Evolutionary conservation across 371 early-diverging fungal species (phyloP).

Genomic region (Rhizopus stolonifer): DNA sequence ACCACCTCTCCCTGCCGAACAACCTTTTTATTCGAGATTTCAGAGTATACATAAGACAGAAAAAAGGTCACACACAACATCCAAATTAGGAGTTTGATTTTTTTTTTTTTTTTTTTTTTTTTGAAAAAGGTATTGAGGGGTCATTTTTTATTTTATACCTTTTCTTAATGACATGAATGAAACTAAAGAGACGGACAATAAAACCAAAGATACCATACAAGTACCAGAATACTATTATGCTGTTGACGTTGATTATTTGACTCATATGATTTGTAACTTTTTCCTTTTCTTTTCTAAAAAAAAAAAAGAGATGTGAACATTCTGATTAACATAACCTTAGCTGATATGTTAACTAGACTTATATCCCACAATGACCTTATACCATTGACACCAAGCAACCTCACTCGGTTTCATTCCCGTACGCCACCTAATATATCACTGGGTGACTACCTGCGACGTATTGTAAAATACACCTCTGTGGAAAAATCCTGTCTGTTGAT

Average conservation of each 20-base stretch:
- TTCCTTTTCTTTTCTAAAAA: not conserved
- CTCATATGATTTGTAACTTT: conserved; percentile 71
- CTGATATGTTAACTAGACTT: conserved; percentile 75
- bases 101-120: not conserved
- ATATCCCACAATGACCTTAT: conserved; percentile 89
- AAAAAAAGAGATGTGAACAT: not conserved
- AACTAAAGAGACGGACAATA: conserved; percentile 12
- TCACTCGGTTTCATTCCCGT: conserved; percentile 96
- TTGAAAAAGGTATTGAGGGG: not conserved
- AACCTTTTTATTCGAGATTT: too few relatives aligned
- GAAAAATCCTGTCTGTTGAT: conserved; percentile 87
- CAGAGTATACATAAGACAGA: too few relatives aligned
- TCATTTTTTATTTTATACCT: not conserved
- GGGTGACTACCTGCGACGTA: conserved; percentile 76
- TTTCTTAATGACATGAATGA: conserved; percentile 26
- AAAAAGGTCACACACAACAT: not conserved
- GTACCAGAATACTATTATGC: conserved; percentile 74
- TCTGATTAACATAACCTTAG: conserved; percentile 27
- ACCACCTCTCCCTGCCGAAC: too few relatives aligned
- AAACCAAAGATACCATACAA: conserved; percentile 16
- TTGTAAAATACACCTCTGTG: conserved; percentile 87
- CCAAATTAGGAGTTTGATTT: not conserved
- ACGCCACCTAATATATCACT: conserved; percentile 89
- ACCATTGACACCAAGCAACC: conserved; percentile 71
- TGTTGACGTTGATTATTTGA: conserved; percentile 69